Base-by-base conservation (phyloP, 2,329 filamentous ascomycete species). In the Emergomyces pasteurianus region DNA sequence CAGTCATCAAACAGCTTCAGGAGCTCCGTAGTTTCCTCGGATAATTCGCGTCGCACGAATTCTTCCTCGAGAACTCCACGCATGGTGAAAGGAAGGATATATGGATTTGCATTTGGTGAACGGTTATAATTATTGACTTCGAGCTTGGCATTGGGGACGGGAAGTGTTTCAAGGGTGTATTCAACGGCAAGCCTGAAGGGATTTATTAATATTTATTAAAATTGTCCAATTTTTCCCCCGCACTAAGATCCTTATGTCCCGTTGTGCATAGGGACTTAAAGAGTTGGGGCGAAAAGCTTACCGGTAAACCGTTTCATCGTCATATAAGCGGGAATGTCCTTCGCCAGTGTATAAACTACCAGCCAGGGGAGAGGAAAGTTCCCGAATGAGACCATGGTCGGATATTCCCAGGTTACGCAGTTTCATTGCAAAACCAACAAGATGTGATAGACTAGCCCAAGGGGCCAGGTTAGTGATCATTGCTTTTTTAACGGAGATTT, bases 21-120 rank as follows among this genome's bases (percentile, higher is more conserved):
- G 58, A 99, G 74, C 69, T 90, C 83, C 63, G 83, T 83, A 7
- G 90, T 90, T 75, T 99, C 94, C 1, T 81, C 76, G 38, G 84
- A 84, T 21, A 95, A 76, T 70, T 95, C 88, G 26, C 84, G 89
- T 72, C 88, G 91, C 28, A 97, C 92, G 68, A 90, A 85, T 21
- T 94, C 88, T 72, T 99, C 94, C 71, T 97, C 94, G 2, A 99
- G 77, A 61, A 99, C 77, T 0, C 94, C 94, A 8, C 94, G 84
- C 86, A 99, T 94, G 42, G 94, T 92, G 86, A 95, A 99, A 0
- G 94, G 94, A 16, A 99, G 78, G 60, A 94, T 87, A 70, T 92
- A 97, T 0, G 92, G 92, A 68, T 96, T 97, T 18, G 86, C 77
- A 2, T 66, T 65, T 21, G 34, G 70, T 34, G 40, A 53, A 21